Conservation (phyloP, 208 protist species). For the Porcisia hertigi region DNA sequence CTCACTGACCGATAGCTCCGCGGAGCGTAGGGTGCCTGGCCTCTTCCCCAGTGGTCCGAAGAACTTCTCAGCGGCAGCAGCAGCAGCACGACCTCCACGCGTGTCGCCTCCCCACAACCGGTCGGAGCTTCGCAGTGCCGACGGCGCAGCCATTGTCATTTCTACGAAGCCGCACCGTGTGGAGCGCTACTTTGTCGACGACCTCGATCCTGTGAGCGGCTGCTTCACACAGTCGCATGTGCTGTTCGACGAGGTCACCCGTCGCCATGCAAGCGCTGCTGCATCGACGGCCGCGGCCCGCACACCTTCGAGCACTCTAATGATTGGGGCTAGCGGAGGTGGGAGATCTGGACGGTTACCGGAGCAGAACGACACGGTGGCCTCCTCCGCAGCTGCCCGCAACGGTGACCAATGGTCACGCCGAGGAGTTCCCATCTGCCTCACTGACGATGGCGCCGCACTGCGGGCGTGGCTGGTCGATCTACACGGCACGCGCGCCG, state of each 20-base stretch:
- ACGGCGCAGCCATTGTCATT: conserved; percentile 9
- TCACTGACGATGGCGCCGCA: conserved; percentile 26
- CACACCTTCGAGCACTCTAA: neutral
- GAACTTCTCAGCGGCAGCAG: neutral
- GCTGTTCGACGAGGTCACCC: conserved; percentile 20
- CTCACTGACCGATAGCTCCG: neutral
- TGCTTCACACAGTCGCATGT: conserved; percentile 31
- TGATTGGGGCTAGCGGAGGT: neutral
- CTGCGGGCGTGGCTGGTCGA: conserved; percentile 33
- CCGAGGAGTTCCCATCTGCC: conserved; percentile 19
- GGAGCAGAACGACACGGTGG: neutral
- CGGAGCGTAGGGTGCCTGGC: neutral
- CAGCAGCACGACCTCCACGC: neutral
- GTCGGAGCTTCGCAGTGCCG: neutral
- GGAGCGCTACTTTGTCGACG: conserved; percentile 78
- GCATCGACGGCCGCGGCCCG: conserved; percentile 6
- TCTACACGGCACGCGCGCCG: conserved; percentile 13
- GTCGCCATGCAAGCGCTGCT: conserved; percentile 4
- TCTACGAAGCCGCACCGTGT: conserved; percentile 35
- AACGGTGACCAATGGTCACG: neutral
- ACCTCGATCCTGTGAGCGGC: conserved; percentile 51
- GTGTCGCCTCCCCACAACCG: neutral
- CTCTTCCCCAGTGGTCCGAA: neutral
- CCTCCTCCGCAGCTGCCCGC: neutral
- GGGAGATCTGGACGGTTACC: neutral